Base-by-base conservation (phyloP, 2,329 filamentous ascomycete species). In the Ascomycota sp. region DNA sequence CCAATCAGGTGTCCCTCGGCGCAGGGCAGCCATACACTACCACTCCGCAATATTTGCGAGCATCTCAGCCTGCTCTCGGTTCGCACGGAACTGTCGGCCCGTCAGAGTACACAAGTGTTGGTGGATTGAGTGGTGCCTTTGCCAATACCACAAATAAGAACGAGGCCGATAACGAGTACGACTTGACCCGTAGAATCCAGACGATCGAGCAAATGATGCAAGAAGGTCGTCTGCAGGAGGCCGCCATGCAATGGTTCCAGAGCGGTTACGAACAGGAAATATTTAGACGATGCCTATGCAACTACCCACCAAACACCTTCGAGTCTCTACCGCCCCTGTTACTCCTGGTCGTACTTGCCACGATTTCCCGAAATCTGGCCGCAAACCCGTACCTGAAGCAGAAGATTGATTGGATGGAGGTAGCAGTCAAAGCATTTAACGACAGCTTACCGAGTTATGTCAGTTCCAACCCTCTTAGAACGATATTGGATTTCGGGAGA, bases 161-260 rank as follows among this genome's bases (percentile, higher is more conserved):
- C 4, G 51, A 54, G 25, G 39, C 44, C 4, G 51, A 52, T 28
- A 43, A 44, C 3, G 53, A 58, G 26, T 46, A 55, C 26, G 73
- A 81, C 41, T 53, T 70, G 30, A 54, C 63, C 25, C 54, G 59
- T 29, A 52, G 61, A 30, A 60, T 75, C 15, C 59, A 66, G 12
- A 54, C 60, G 17, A 72, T 86, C 34, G 69, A 71, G 29, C 51
- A 58, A 29, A 53, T 71, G 26, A 70, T 89, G 52, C 57, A 63
- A 23, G 59, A 65, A 20, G 67, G 66, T 15, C 63, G 66, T 23
- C 63, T 65, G 32, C 71, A 77, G 42, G 63, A 67, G 31, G 73
- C 68, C 25, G 61, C 74, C 45, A 61, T 76, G 33, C 64, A 65
- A 35, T 77, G 72, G 72, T 63, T 77, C 32, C 72, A 78, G 48